Base-by-base conservation (phyloP, 1,139 yeast species). In the Blastobotrys aristatus region DNA sequence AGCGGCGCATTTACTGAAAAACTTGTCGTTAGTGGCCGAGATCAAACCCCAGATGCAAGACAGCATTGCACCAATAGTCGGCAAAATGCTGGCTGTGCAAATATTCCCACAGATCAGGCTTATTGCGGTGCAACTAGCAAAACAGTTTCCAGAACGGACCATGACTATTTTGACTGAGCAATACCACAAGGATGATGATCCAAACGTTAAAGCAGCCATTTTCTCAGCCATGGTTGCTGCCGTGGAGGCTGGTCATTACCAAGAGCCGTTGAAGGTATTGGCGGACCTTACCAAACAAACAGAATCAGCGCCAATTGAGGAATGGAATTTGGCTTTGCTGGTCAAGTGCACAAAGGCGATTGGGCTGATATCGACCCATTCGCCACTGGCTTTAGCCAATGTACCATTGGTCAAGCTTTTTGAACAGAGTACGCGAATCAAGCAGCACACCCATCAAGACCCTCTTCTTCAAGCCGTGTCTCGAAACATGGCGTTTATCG, bases 1-100 rank as follows among this genome's bases (percentile, higher is more conserved):
- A 46, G 53, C 57, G 20, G 54, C 56, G n/a, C 63, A 58, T 47
- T 35, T 61, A 38, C 48, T 60, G 20, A 53, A 58, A 43, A 60
- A 57, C 31, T 27, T 60, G 8, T 49, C 57, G 7, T 44, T 50
- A 17, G 40, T 46, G 13, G 24, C 26, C 5, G 35, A 46, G 3
- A 45, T 50, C 32, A 46, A 41, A 3, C 30, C 20, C 1, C 41
- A 22, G 14, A 50, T 53, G 8, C 27, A 40, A 22, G 37, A 47
- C 7, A 8, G 30, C 11, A 24, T 37, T 13, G 3, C 21, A 3
- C 6, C 4, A 37, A 43, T 60, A 22, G 51, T 60, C 17, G 30
- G 40, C 14, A 52, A 57, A 32, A 46, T 60, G 31, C 21, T 55
- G 11, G 50, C 44, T n/a, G 31, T 52, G 26, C 44, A 46, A 33